Conservation (phyloP, 352 stramenopile species). For the Phytophthora constricta region DNA sequence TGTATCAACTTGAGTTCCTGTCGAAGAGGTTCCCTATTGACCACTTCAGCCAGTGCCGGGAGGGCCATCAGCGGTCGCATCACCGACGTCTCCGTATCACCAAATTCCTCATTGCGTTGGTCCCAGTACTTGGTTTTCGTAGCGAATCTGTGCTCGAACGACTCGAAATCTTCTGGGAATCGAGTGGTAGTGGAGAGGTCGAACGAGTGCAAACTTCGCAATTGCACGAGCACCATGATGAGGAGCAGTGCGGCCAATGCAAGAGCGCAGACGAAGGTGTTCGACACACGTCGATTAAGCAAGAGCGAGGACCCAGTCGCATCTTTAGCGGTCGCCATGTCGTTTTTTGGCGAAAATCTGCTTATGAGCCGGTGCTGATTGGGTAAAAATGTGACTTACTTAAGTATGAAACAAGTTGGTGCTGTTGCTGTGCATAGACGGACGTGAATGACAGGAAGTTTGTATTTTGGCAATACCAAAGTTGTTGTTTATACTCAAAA, state of each 20-base stretch:
- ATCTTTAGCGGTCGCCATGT: conserved; percentile 22
- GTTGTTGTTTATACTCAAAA: neutral
- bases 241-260: conserved; percentile 12
- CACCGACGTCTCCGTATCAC: neutral
- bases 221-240: conserved; percentile 10
- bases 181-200: neutral
- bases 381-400: neutral
- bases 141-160: conserved; percentile 50
- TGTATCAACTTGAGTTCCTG: conserved; percentile 57
- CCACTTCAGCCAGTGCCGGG: neutral
- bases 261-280: neutral
- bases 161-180: neutral
- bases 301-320: neutral
- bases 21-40: conserved; percentile 3
- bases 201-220: conserved; percentile 6
- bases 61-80: conserved; percentile 21
- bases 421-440: too few relatives aligned
- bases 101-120: conserved; percentile 28
- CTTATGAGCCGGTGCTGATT: too few relatives aligned
- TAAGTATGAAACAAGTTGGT: too few relatives aligned
- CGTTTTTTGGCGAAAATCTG: conserved; percentile 11
- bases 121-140: conserved; percentile 70
- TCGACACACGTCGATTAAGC: neutral
- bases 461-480: too few relatives aligned
- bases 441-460: too few relatives aligned